These are phyloP conservation scores for Magnaporthiopsis rhizophila DNA, from an alignment of 2,329 filamentous ascomycete species.

Conservation along the genomic window DNA sequence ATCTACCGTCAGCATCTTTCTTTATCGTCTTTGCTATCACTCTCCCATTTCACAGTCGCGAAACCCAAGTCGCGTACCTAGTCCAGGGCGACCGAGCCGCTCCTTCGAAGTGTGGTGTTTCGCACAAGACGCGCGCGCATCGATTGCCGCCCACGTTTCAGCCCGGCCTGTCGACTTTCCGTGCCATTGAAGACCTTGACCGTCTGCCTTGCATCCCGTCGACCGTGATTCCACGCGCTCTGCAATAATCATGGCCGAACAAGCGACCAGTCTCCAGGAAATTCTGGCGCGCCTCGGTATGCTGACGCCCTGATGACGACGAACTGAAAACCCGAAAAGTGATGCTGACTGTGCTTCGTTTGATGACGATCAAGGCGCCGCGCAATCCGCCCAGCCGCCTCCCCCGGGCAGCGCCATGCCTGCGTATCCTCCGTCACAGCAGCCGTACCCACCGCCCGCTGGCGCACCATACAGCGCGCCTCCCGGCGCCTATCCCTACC, in stretches of 20 bases:
- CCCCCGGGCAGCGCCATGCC: slow-evolving; percentile 5
- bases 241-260: slow-evolving; percentile 3
- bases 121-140: not conserved
- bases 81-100: not conserved
- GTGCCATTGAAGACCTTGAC: not conserved
- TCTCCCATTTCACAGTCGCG: not conserved
- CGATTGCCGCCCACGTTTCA: not conserved
- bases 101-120: not conserved
- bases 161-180: not conserved
- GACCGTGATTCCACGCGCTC: not conserved
- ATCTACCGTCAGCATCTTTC: too few relatives aligned
- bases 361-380: not conserved
- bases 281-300: slow-evolving; percentile 8
- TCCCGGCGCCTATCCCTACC: slow-evolving; percentile 26
- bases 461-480: slow-evolving; percentile 9
- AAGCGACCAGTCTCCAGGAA: slow-evolving; percentile 6
- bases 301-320: not conserved
- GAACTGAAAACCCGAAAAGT: not conserved
- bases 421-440: slow-evolving; percentile 13
- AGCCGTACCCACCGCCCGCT: slow-evolving; percentile 12
- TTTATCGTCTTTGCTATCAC: not conserved
- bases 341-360: not conserved
- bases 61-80: not conserved
- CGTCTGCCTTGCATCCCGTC: not conserved
- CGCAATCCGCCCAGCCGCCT: slow-evolving; percentile 1